Evolutionary conservation across 495 filamentous ascomycete genomes (phyloP).

Genomic region (Neohortaea acidophila): DNA sequence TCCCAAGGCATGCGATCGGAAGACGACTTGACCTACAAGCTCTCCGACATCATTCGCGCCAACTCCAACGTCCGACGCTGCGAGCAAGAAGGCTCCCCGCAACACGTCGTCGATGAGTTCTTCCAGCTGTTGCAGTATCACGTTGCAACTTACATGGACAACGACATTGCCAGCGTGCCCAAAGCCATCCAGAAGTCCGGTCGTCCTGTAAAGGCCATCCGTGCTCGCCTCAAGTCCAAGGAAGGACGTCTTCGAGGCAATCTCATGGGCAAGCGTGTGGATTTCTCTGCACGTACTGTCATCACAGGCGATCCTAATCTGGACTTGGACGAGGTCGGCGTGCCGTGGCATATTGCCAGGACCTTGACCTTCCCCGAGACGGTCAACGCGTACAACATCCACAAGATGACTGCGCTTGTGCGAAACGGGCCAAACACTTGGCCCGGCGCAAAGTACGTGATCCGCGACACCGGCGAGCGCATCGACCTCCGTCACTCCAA

Average conservation of each 20-base stretch:
- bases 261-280: conserved; percentile 98
- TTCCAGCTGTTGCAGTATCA: conserved; percentile 91
- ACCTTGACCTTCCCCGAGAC: conserved; percentile 93
- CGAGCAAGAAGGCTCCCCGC: conserved; percentile 73
- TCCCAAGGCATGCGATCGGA: conserved; percentile 79
- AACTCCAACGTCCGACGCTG: conserved; percentile 86
- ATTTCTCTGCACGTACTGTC: conserved; percentile 98
- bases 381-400: conserved; percentile 95
- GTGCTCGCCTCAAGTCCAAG: conserved; percentile 93
- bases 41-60: conserved; percentile 94
- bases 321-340: conserved; percentile 90
- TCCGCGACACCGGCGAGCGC: conserved; percentile 76
- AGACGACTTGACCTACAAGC: conserved; percentile 96
- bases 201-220: conserved; percentile 86
- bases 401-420: conserved; percentile 72
- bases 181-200: conserved; percentile 95
- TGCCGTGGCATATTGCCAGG: conserved; percentile 73
- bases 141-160: conserved; percentile 98
- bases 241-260: conserved; percentile 95
- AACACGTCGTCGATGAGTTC: conserved; percentile 78
- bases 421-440: conserved; percentile 87
- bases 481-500: conserved; percentile 89
- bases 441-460: conserved; percentile 88
- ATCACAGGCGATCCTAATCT: conserved; percentile 97
- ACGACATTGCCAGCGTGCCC: conserved; percentile 91